phyloP scores from a whole-genome alignment of 805 yeast species.

The Candida tibetensis region DNA sequence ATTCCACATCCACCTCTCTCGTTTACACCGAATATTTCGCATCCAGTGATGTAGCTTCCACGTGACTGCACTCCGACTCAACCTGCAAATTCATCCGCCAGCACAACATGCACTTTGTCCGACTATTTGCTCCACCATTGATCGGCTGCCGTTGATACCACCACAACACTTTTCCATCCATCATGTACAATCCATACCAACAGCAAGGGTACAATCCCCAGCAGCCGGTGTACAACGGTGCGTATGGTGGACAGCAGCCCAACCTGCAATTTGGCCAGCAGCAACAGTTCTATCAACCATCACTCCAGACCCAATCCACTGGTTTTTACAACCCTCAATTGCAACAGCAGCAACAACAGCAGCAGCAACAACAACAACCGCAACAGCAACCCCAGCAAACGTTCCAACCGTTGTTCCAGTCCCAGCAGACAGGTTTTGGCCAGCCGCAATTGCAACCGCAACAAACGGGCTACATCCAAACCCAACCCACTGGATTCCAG shows the following conservation, averaged over 20 bases:
- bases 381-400: constrained; percentile 19
- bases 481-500: constrained; percentile 47
- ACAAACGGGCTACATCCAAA: constrained; percentile 35
- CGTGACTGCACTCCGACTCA: too few relatives aligned
- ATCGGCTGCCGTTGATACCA: neutral
- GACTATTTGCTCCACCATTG: neutral
- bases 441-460: constrained; percentile 27
- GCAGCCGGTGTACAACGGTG: constrained; percentile 23
- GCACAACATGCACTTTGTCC: neutral
- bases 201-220: constrained; percentile 27
- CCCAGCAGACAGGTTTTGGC: constrained; percentile 19
- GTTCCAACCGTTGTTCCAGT: constrained; percentile 12
- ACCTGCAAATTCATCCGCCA: neutral
- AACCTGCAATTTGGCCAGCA: constrained; percentile 9
- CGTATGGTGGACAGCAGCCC: constrained; percentile 10
- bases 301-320: constrained; percentile 42
- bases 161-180: constrained; percentile 1
- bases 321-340: constrained; percentile 41
- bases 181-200: constrained; percentile 42
- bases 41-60: too few relatives aligned
- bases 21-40: too few relatives aligned
- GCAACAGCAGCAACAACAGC: constrained; percentile 32
- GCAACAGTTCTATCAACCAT: constrained; percentile 10
- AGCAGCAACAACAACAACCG: constrained; percentile 11
- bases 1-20: too few relatives aligned